Percentiles rank a stretch among this genome's conserved stretches.
These are phyloP conservation scores for Cyberlindnera euphorbiae DNA, from an alignment of 805 yeast species.

Conservation along the genomic window DNA sequence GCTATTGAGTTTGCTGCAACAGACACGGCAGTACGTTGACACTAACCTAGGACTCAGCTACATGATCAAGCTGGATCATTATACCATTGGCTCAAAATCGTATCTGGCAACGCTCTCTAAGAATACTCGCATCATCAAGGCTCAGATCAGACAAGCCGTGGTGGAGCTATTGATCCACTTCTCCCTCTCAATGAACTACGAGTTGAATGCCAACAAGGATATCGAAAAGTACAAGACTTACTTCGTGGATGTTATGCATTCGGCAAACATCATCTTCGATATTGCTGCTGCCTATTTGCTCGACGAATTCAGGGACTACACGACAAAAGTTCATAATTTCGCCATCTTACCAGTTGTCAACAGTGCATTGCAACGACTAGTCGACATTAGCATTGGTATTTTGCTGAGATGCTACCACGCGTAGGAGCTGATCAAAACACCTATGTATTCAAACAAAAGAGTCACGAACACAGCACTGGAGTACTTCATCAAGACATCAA, in stretches of 20 bases:
- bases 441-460: conserved; percentile 2
- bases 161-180: conserved; percentile 12
- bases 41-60: conserved; percentile 7
- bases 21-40: conserved; percentile 11
- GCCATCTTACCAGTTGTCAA: conserved; percentile 13
- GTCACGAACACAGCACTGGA: conserved; percentile 1
- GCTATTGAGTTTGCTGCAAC: conserved; percentile 5
- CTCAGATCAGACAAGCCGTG: conserved; percentile 8
- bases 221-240: conserved; percentile 8
- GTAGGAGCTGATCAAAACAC: conserved; percentile 11
- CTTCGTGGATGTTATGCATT: conserved; percentile 1
- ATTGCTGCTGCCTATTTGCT: conserved; percentile 8
- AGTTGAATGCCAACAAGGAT: conserved; percentile 12
- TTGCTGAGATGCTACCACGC: conserved; percentile 16
- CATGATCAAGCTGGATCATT: conserved; percentile 3
- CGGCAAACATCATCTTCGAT: conserved; percentile 6
- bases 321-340: conserved; percentile 9
- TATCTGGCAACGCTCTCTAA: conserved; percentile 5
- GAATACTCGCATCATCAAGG: conserved; percentile 12
- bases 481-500: conserved; percentile 1
- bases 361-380: conserved; percentile 5
- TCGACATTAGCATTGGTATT: conserved; percentile 1
- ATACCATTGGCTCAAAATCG: conserved; percentile 5
- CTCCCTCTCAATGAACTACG: conserved; percentile 12
- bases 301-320: conserved; percentile 8